A percentile compares a stretch with the other conserved stretches of the same genome.
Conservation (phyloP, 345 rosid genomes). For the Nephelium lappaceum region DNA sequence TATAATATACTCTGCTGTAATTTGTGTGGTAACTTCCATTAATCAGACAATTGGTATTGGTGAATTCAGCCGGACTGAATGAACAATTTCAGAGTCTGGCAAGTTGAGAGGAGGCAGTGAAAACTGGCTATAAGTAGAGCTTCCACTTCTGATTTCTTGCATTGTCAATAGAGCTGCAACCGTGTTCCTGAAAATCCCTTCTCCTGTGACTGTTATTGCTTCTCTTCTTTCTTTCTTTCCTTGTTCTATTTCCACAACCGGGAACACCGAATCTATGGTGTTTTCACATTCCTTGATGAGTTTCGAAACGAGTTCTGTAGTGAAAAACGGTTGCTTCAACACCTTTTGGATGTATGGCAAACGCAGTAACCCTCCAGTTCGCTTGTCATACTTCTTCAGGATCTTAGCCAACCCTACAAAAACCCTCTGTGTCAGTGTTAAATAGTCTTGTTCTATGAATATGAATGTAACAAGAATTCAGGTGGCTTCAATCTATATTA, state of each 20-base stretch:
- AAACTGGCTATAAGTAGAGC: constrained; percentile 67
- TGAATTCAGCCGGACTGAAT: constrained; percentile 45
- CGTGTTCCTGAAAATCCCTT: constrained; percentile 74
- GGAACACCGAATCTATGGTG: constrained; percentile 62
- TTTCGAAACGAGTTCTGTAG: constrained; percentile 72
- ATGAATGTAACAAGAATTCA: neutral
- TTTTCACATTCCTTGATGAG: constrained; percentile 74
- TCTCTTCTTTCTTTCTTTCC: constrained; percentile 15
- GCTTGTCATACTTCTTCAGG: constrained; percentile 88
- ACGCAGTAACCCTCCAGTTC: constrained; percentile 59
- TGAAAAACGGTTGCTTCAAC: constrained; percentile 73
- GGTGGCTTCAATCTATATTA: constrained; percentile 8
- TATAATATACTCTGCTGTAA: neutral
- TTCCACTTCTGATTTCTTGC: constrained; percentile 80
- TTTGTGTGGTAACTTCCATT: neutral
- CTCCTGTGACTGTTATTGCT: constrained; percentile 42
- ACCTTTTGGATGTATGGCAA: constrained; percentile 72
- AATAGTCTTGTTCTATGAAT: neutral
- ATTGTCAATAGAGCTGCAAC: constrained; percentile 72
- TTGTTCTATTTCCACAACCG: constrained; percentile 26
- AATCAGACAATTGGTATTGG: constrained; percentile 56
- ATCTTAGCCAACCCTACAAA: constrained; percentile 75
- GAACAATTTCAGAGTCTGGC: constrained; percentile 56
- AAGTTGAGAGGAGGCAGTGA: constrained; percentile 81
- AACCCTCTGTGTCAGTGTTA: neutral